A percentile compares a stretch with the other conserved stretches of the same genome.
phyloP scores from a whole-genome alignment of 2,329 filamentous ascomycete species.

The Botryosphaeria dothidea region DNA sequence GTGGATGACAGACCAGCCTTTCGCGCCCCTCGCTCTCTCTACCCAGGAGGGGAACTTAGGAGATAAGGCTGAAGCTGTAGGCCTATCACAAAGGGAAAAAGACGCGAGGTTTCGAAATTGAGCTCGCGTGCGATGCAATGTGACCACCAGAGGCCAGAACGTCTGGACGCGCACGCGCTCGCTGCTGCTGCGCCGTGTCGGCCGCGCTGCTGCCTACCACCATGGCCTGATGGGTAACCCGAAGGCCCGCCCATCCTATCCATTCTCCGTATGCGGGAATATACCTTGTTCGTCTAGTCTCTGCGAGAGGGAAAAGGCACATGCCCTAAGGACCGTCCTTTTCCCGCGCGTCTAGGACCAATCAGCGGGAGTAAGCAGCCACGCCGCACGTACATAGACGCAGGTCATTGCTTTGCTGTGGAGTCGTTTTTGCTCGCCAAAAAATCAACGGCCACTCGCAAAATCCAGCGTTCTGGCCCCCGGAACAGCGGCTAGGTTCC shows the following conservation, averaged over 20 bases:
- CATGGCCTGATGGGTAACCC: background rate
- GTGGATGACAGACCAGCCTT: no score
- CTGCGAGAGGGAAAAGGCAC: background rate
- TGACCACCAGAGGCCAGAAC: background rate
- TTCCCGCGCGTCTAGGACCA: background rate
- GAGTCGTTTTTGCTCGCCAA: background rate
- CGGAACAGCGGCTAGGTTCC: slow-evolving; percentile 14
- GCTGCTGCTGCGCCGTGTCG: background rate
- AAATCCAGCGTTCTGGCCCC: slow-evolving; percentile 2
- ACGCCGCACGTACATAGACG: background rate
- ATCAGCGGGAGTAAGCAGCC: background rate
- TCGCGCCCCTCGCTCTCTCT: no score
- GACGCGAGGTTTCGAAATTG: background rate
- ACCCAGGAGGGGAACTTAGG: no score
- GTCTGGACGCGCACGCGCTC: background rate
- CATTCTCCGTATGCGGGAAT: background rate
- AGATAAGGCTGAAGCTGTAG: no score
- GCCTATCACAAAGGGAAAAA: background rate
- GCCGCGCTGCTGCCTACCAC: slow-evolving; percentile 1
- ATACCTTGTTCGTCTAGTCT: background rate
- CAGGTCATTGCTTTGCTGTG: background rate
- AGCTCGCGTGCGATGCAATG: background rate
- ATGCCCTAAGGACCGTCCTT: background rate
- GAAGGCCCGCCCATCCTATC: background rate
- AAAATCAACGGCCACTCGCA: background rate